Conservation (phyloP, 306 rosid genomes). For the Cercis canadensis region DNA sequence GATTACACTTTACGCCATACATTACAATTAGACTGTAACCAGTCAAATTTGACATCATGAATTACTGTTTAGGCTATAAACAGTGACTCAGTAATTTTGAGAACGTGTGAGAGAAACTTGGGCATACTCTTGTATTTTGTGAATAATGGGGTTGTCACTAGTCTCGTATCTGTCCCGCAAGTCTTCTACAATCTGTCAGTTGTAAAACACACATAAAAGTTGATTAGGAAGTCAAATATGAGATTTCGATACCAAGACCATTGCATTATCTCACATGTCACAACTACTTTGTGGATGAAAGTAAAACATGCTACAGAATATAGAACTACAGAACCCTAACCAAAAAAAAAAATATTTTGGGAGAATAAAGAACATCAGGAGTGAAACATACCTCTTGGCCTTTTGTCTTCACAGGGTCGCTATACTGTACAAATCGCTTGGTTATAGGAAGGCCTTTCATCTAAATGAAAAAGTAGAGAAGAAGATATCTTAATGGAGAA, state of each 20-base stretch:
- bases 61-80: constrained; percentile 19
- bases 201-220: constrained; percentile 32
- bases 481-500: constrained; percentile 24
- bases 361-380: constrained; percentile 27
- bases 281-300: constrained; percentile 21
- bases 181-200: constrained; percentile 84
- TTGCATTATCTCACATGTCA: constrained; percentile 9
- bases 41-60: constrained; percentile 24
- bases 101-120: constrained; percentile 26
- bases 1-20: constrained; percentile 20
- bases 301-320: constrained; percentile 21
- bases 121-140: constrained; percentile 87
- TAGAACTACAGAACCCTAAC: constrained; percentile 8
- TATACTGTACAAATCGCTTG: constrained; percentile 57
- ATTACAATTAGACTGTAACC: constrained; percentile 24
- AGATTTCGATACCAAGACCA: constrained; percentile 1
- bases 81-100: constrained; percentile 15
- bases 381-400: constrained; percentile 76
- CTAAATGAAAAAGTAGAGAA: constrained; percentile 45
- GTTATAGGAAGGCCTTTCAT: constrained; percentile 63
- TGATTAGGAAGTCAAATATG: constrained; percentile 19
- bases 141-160: constrained; percentile 75
- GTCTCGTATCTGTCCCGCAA: constrained; percentile 81
- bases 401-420: constrained; percentile 79
- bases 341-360: not conserved